Evolutionary conservation across 345 rosid genomes (phyloP), one percentile per base, ranked within the genome.

Genomic region (Boechera stricta): DNA sequence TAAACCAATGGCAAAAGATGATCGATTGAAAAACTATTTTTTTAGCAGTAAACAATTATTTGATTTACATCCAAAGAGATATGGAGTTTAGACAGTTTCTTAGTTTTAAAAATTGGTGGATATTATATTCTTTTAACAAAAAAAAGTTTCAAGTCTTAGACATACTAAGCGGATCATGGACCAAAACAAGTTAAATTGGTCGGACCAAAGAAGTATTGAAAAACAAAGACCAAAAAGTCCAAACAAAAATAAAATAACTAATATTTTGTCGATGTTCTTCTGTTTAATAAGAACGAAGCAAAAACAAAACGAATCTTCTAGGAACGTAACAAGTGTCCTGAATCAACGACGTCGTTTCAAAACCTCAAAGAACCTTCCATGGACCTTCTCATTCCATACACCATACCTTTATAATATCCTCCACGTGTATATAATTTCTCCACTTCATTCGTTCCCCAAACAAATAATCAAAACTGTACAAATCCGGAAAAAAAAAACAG

Each of bases 301-400:
- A 16, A 44, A 33, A 0, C 5, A 26, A 48, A 51, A 59, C 35
- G 80, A 77, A 69, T 29, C 67, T 77, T 69, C 80, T 26, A 13
- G 52, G 80, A 52, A 55, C 13, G 15, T 76, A 52, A 52, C 68
- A 59, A 35, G 0, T n/a, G 41, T 28, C 11, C 33, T 3, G 0
- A 49, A 21, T 1, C 13, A 55, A 72, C 49, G 72, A 66, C 51
- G 7, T 57, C 72, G 31, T 45, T 66, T 48, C 26, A 49, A 0
- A 15, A 32, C 6, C 12, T 1, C 2, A 53, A 44, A 69, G 80
- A 62, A 77, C 42, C 42, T 77, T 77, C 80, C 44, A 33, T 45
- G 80, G 56, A 63, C 42, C 71, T 77, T 77, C 80, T 53, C 64
- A 44, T 6, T 71, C 69, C 58, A 29, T 5, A 28, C 29, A 28